Percentiles rank a stretch among this genome's conserved stretches.
phyloP scores from a whole-genome alignment of 352 stramenopile species.

The Phytophthora gonapodyides region DNA sequence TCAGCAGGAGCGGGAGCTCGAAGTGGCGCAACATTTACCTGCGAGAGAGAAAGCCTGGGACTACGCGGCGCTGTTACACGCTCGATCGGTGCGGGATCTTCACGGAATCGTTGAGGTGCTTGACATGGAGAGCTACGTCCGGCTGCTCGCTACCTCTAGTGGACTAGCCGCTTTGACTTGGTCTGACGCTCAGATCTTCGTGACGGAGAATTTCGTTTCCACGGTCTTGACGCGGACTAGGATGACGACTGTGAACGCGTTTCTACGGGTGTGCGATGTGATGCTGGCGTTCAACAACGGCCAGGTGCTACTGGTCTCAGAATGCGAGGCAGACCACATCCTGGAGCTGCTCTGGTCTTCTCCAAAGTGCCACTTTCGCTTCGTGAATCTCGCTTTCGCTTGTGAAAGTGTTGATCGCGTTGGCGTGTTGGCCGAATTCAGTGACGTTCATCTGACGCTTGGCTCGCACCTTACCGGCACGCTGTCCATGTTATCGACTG shows the following conservation, averaged over 20 bases:
- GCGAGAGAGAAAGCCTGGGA: slow-evolving; percentile 32
- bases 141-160: background rate
- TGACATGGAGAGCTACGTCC: slow-evolving; percentile 6
- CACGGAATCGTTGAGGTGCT: background rate
- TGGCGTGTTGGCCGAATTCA: background rate
- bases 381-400: slow-evolving; percentile 33
- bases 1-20: slow-evolving; percentile 28
- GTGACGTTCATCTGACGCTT: slow-evolving; percentile 17
- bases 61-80: slow-evolving; percentile 15
- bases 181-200: slow-evolving; percentile 28
- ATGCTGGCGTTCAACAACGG: slow-evolving; percentile 41
- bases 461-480: slow-evolving; percentile 1
- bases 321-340: slow-evolving; percentile 36
- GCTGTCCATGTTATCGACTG: slow-evolving; percentile 9
- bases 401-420: slow-evolving; percentile 22
- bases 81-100: slow-evolving; percentile 11
- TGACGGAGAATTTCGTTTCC: slow-evolving; percentile 46
- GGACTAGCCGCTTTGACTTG: slow-evolving; percentile 31
- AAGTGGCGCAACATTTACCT: slow-evolving; percentile 2
- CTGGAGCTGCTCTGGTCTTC: slow-evolving; percentile 28
- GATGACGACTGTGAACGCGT: slow-evolving; percentile 12
- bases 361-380: no score
- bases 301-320: slow-evolving; percentile 34
- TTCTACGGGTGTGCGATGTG: slow-evolving; percentile 33
- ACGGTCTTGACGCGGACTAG: slow-evolving; percentile 8